Conservation (phyloP, 345 rosid species). For the Salix dunnii region DNA sequence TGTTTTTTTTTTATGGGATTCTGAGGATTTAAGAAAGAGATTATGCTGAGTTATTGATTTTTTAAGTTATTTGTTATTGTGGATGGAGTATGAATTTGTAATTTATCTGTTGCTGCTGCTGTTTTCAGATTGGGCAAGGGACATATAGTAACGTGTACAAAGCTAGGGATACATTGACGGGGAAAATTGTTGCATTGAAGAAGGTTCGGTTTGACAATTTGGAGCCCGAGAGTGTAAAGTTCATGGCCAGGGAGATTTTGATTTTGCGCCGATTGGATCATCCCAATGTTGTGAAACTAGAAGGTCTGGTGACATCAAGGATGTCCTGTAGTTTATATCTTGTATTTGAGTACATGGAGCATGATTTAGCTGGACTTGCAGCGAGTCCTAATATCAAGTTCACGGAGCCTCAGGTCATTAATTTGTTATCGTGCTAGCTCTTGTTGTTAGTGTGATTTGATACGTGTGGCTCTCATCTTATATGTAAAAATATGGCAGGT, state of each 20-base stretch:
- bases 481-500: slow-evolving; percentile 18
- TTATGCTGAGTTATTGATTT: no score
- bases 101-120: background rate
- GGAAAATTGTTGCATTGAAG: slow-evolving; percentile 35
- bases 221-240: slow-evolving; percentile 33
- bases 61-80: no score
- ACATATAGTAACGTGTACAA: slow-evolving; percentile 35
- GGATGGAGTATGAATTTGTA: background rate
- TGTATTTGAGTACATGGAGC: slow-evolving; percentile 34
- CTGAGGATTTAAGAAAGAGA: background rate
- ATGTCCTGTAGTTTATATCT: slow-evolving; percentile 37
- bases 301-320: slow-evolving; percentile 32
- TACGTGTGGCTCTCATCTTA: background rate
- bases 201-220: slow-evolving; percentile 34
- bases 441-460: background rate
- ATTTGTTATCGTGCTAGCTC: background rate
- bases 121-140: slow-evolving; percentile 31
- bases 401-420: slow-evolving; percentile 28
- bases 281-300: slow-evolving; percentile 34
- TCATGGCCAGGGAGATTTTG: slow-evolving; percentile 35
- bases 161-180: slow-evolving; percentile 32
- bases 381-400: slow-evolving; percentile 28
- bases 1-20: background rate
- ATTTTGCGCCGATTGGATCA: slow-evolving; percentile 30
- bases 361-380: slow-evolving; percentile 34